Conservation (phyloP, 495 filamentous ascomycete genomes). For the Platismatia glauca region DNA sequence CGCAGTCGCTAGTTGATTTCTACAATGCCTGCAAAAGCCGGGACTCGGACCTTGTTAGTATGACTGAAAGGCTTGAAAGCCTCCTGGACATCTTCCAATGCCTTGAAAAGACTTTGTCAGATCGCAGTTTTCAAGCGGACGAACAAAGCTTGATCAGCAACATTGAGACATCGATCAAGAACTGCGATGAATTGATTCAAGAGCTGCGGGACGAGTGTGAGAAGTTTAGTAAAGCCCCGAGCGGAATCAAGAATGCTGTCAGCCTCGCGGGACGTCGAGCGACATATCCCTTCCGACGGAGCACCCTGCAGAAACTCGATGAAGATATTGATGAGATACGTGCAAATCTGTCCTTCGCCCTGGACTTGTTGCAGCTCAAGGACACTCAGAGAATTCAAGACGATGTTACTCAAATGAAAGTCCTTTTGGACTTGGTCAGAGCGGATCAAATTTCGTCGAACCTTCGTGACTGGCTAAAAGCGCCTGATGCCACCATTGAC, state of each 20-base stretch:
- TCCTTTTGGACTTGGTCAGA: constrained; percentile 19
- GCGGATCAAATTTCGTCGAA: constrained; percentile 23
- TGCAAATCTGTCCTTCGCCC: constrained; percentile 25
- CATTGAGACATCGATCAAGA: constrained; percentile 21
- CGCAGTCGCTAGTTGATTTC: constrained; percentile 26
- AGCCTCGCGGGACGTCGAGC: constrained; percentile 19
- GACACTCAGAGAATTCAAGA: constrained; percentile 18
- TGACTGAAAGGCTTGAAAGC: constrained; percentile 17
- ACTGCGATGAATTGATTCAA: constrained; percentile 26
- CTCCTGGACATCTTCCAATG: constrained; percentile 20
- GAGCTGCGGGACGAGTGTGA: constrained; percentile 28
- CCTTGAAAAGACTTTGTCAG: constrained; percentile 21
- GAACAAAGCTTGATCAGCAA: constrained; percentile 23
- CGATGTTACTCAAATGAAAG: constrained; percentile 21
- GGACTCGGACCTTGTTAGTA: constrained; percentile 19
- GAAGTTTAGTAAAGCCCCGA: constrained; percentile 13
- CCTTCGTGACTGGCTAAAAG: constrained; percentile 28
- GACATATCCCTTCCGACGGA: constrained; percentile 30
- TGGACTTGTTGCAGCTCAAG: constrained; percentile 27
- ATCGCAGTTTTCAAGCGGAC: constrained; percentile 22
- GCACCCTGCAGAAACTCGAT: constrained; percentile 30
- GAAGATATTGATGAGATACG: constrained; percentile 28
- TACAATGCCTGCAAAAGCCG: constrained; percentile 26
- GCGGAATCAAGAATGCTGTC: constrained; percentile 15
- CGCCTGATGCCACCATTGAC: constrained; percentile 29